Evolutionary conservation across 1,139 yeast genomes (phyloP), one percentile per base, ranked within the genome.

Genomic region (Taiozyma onychis): DNA sequence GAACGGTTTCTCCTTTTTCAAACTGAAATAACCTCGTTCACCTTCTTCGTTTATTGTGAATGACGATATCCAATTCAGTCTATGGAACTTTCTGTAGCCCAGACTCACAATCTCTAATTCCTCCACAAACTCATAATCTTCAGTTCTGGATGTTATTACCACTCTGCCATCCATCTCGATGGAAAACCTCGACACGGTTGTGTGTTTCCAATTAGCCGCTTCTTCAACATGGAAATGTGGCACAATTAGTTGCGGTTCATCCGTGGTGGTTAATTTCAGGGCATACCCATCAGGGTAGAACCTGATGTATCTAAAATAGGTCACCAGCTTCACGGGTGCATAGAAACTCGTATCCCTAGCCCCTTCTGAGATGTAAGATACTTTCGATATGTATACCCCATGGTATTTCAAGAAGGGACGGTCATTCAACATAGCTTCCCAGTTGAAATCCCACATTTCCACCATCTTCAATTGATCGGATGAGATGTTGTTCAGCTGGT

Each of bases 381-480:
- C 86, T 13, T 86, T 88, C 60, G 95, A 83, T 32, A 93, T 87
- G 63, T 91, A 93, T 39, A 90, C 77, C 1, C 99, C 99, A 47
- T 80, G 73, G 64, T 81, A 88, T 61, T 91, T 85, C 24, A 91
- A 61, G 59, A 85, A 85, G 0, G 98, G 97, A 37, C 88, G 66
- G 43, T 75, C 66, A 42, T 57, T 61, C 5, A 71, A 61, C 89
- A 85, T 83, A 21, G 64, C 55, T 48, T 71, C 72, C 82, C 85
- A 81, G 39, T 83, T 72, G 48, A 70, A 67, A 45, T 72, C 72
- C 72, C 81, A 83, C 24, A 71, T 67, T 2, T 73, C 70, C 11
- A 77, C 68, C 60, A 78, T 74, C 52, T 67, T 55, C 41, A 70
- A 59, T 50, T 74, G 78, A 50, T 81, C 70, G 30, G 54, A 49